A percentile compares a stretch with the other conserved stretches of the same genome.
These are phyloP conservation scores for Fusarium verrucosum DNA, from an alignment of 2,329 filamentous ascomycete genomes.

Conservation along the genomic window DNA sequence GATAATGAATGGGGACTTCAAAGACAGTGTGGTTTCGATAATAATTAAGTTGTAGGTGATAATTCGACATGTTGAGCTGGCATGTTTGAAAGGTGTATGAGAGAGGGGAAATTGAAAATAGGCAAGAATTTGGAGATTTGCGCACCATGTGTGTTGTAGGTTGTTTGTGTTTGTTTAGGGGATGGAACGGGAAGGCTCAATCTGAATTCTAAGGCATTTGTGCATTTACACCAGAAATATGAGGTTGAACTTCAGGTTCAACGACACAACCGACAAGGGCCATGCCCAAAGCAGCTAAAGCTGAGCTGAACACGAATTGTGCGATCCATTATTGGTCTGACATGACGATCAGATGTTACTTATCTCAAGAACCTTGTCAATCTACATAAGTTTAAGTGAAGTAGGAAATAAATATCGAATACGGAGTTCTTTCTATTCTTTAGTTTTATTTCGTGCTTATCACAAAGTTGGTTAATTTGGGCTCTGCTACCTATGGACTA, in stretches of 20 bases:
- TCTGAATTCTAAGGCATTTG: constrained; percentile 41
- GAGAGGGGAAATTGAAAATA: constrained; percentile 14
- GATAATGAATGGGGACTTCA: background rate
- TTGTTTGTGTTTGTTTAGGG: constrained; percentile 35
- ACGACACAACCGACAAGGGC: constrained; percentile 28
- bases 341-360: constrained; percentile 1
- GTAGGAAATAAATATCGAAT: background rate
- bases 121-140: constrained; percentile 32
- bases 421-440: background rate
- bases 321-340: constrained; percentile 14
- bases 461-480: too few relatives aligned
- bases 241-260: constrained; percentile 41
- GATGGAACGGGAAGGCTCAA: background rate
- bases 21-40: background rate
- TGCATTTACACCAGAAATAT: constrained; percentile 48
- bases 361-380: background rate
- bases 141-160: too few relatives aligned
- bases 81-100: constrained; percentile 1
- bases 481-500: too few relatives aligned
- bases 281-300: constrained; percentile 42
- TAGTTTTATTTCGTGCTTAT: background rate
- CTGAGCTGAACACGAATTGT: constrained; percentile 17
- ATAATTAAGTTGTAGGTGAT: constrained; percentile 6
- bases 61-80: background rate
- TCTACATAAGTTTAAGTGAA: background rate